Base-by-base conservation (phyloP, 2,329 filamentous ascomycete species). In the Fusarium siculi region DNA sequence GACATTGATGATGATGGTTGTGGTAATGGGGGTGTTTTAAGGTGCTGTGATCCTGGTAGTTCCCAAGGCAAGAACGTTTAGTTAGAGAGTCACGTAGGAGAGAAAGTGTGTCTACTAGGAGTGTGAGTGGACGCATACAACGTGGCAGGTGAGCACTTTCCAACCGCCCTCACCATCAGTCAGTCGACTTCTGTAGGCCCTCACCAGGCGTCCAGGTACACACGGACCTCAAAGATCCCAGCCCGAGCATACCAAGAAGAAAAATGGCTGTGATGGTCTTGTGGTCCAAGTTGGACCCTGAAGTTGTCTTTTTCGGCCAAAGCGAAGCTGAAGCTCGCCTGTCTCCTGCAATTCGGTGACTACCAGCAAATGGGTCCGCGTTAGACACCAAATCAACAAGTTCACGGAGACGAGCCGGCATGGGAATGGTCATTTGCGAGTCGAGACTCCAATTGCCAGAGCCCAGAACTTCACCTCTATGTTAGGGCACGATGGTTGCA, bases 211-310 rank as follows among this genome's bases (percentile, higher is more conserved):
- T 46, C 57, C 49, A 60, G 69, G 62, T 71, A 68, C 56, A 72
- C 68, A 70, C 64, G 44, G 64, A 52, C 64, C 69, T 30, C 52
- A n/a, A 25, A 23, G 49, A 57, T 49, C 30, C n/a, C 40, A 49
- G 40, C 32, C 54, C 40, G 18, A 36, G 34, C 49, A 50, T 49
- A 60, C 43, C 65, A 56, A 62, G 39, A 70, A 47, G 16, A 39
- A 59, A 57, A 47, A 58, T 46, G 58, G 50, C 46, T 60, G 46
- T 32, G 23, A 49, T 58, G 63, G 47, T 61, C 56, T 68, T 44
- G n/a, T 40, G 40, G 40, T 46, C 63, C 23, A 68, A 52, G 56
- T 30, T 69, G 71, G 72, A 74, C 72, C 71, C 71, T 74, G 71
- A 66, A 66, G 62, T 47, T 54, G 25, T 55, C 57, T 47, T 59